Conservation (phyloP, 495 filamentous ascomycete genomes). For the Parachaetomium inaequale region DNA sequence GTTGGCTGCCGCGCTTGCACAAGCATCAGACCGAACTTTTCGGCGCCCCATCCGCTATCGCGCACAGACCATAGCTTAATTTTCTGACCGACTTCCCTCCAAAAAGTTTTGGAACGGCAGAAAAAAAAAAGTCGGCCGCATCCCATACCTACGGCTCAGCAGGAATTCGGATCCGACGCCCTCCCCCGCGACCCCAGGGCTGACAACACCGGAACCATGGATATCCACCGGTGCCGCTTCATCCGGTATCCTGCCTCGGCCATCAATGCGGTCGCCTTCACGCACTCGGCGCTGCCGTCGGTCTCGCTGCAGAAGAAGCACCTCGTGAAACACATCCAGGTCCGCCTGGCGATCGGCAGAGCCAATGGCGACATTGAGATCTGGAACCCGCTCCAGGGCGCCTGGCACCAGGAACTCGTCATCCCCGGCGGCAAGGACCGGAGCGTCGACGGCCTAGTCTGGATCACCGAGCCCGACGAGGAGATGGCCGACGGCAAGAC, state of each 20-base stretch:
- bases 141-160: not conserved
- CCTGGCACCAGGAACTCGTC: constrained; percentile 86
- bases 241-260: constrained; percentile 89
- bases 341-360: constrained; percentile 84
- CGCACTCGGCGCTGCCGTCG: constrained; percentile 66
- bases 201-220: constrained; percentile 56
- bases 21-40: not conserved
- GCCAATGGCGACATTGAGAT: constrained; percentile 97
- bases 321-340: constrained; percentile 36
- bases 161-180: constrained; percentile 13
- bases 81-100: constrained; percentile 22
- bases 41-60: not conserved
- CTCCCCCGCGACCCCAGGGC: constrained; percentile 13
- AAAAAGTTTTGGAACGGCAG: constrained; percentile 27
- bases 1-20: not conserved
- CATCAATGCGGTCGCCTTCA: constrained; percentile 93
- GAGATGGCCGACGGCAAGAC: constrained; percentile 56
- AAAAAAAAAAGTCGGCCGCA: constrained; percentile 33
- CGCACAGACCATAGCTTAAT: constrained; percentile 35
- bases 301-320: constrained; percentile 58
- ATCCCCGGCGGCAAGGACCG: constrained; percentile 80
- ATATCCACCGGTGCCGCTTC: constrained; percentile 96
- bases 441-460: constrained; percentile 84
- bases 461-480: constrained; percentile 83
- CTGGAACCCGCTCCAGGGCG: constrained; percentile 85